Percentiles rank a stretch among this genome's conserved stretches.
Conservation (phyloP, 306 rosid genomes). For the Quercus bicolor region DNA sequence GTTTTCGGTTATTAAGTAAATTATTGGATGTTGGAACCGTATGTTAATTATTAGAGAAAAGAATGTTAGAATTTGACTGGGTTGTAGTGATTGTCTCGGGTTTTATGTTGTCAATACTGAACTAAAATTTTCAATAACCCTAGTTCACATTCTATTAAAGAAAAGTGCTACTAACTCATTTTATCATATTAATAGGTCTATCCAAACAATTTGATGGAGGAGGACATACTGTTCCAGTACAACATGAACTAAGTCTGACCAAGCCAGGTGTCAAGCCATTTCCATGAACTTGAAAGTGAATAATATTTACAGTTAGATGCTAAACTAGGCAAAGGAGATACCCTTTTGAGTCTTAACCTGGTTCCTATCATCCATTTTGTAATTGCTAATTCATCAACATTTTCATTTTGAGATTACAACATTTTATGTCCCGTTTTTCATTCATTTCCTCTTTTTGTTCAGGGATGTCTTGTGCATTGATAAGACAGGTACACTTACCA, state of each 20-base stretch:
- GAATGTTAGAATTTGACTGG: neutral
- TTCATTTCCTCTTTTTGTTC: slow-evolving; percentile 14
- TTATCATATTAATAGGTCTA: neutral
- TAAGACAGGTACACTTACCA: slow-evolving; percentile 85
- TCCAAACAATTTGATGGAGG: slow-evolving; percentile 1
- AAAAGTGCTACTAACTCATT: neutral
- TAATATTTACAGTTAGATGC: neutral
- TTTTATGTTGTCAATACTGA: neutral
- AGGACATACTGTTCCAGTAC: neutral
- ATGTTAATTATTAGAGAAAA: neutral
- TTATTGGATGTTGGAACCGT: neutral
- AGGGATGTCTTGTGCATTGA: slow-evolving; percentile 87
- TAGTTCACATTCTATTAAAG: neutral
- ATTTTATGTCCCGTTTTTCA: neutral
- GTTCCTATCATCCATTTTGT: neutral
- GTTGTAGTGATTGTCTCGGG: neutral
- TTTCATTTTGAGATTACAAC: neutral
- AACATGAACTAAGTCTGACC: neutral
- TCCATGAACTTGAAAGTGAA: neutral
- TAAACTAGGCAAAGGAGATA: neutral
- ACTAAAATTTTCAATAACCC: neutral
- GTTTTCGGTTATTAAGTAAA: neutral
- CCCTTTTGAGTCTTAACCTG: neutral
- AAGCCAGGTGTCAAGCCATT: neutral
- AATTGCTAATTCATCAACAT: neutral